phyloP scores from a whole-genome alignment of 2,329 filamentous ascomycete genomes.

The Sclerotinia subarctica region DNA sequence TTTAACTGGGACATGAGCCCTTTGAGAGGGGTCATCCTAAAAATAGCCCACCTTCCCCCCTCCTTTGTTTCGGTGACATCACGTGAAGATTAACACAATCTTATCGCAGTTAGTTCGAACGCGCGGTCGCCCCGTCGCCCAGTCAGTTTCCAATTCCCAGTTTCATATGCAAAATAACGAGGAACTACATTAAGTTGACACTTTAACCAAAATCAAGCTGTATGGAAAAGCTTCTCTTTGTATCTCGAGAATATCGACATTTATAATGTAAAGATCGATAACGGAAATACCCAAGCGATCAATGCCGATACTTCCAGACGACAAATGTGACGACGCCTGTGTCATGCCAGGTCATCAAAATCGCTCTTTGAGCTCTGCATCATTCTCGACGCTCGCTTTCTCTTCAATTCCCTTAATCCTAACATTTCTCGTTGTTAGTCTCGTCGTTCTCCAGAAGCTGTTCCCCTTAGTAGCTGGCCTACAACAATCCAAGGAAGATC shows the following conservation, averaged over 20 bases:
- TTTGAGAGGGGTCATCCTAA: not conserved
- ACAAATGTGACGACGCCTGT: constrained; percentile 36
- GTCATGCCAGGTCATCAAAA: constrained; percentile 26
- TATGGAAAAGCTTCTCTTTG: not conserved
- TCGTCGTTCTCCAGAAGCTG: constrained; percentile 63
- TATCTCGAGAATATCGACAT: not conserved
- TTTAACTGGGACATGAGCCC: too few relatives aligned
- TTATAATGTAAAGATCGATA: constrained; percentile 26
- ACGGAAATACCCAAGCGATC: constrained; percentile 25
- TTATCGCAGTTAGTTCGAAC: constrained; percentile 18
- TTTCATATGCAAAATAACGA: constrained; percentile 15
- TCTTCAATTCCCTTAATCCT: constrained; percentile 66
- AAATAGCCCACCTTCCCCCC: not conserved
- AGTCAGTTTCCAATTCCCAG: constrained; percentile 3
- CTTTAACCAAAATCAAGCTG: not conserved
- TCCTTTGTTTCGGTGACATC: constrained; percentile 2
- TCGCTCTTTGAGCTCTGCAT: constrained; percentile 27
- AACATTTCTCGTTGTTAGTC: constrained; percentile 63
- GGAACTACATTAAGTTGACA: constrained; percentile 1
- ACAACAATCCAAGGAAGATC: constrained; percentile 49
- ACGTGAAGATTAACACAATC: constrained; percentile 18
- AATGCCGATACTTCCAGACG: constrained; percentile 33
- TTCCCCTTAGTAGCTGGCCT: constrained; percentile 68
- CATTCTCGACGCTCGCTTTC: constrained; percentile 51
- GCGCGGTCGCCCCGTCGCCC: not conserved